Evolutionary conservation across 345 rosid genomes (phyloP), one percentile per base, ranked within the genome.

Genomic region (Brassica napus): DNA sequence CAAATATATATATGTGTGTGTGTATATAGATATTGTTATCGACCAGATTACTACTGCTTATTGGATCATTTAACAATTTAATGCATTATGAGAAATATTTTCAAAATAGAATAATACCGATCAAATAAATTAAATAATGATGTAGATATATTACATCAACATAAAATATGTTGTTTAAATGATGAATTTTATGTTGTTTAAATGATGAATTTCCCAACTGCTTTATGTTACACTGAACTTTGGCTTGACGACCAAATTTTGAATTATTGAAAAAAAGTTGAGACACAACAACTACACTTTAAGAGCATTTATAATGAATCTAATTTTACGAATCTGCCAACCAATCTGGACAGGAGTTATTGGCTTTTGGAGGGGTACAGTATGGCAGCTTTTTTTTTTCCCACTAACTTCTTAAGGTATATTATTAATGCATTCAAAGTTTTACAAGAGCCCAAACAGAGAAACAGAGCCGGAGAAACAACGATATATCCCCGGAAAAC

Each of bases 231-330:
- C 58, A 15, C 16, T 54, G 60, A 54, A 15, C 59, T 15, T 54
- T 18, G 24, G 23, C 59, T 15, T 16, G 34, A 60, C 12, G 21
- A 66, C 12, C 14, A 37, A 78, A 65, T 26, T 55, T 71, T 28
- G 26, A 58, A 24, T 24, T 71, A 63, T 70, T 62, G 63, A 62
- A 44, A 15, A 16, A 32, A 7, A 16, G 57, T 63, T 26, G 70
- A 62, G 24, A 63, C 65, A 52, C 76, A 65, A 55, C 76, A 71
- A 65, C 81, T 64, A 11, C 4, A 64, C 81, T 64, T 47, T 47
- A 14, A 47, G 15, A 47, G 65, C 81, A 63, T 71, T 77, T 52
- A 35, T 35, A 34, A 34, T 30, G 21, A 39, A 55, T 64, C 81
- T 52, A 65, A 77, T 47, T 71, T 77, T 54, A 77, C 23, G 66